phyloP scores from a whole-genome alignment of 768 basidiomycete genomes.

The Tulasnella sp. region DNA sequence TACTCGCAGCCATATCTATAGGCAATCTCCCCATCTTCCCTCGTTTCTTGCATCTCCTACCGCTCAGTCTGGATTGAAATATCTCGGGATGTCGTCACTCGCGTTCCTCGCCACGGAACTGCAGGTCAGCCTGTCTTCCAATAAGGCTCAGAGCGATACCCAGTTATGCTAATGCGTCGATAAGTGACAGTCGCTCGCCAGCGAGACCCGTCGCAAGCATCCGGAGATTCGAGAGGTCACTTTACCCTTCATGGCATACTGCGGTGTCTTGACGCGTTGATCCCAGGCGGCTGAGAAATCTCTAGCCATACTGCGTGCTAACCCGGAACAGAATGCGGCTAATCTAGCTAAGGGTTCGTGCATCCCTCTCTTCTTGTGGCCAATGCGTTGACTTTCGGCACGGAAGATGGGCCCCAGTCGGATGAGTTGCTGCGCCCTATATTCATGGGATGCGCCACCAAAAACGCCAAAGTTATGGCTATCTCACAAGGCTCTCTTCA shows the following conservation, averaged over 20 bases:
- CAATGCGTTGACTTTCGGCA: slow-evolving; percentile 5
- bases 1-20: too few species aligned
- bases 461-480: slow-evolving; percentile 86
- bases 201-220: slow-evolving; percentile 78
- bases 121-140: slow-evolving; percentile 34
- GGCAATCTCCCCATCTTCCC: too few species aligned
- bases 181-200: slow-evolving; percentile 60
- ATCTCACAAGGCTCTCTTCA: slow-evolving; percentile 86
- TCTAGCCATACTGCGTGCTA: slow-evolving; percentile 62
- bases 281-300: slow-evolving; percentile 77
- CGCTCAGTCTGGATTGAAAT: not conserved
- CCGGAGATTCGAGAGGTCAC: slow-evolving; percentile 86
- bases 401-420: slow-evolving; percentile 60
- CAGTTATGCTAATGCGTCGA: not conserved
- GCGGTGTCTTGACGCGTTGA: slow-evolving; percentile 2
- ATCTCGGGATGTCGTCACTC: slow-evolving; percentile 22
- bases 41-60: too few species aligned
- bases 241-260: not conserved
- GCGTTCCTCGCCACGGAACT: slow-evolving; percentile 42
- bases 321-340: slow-evolving; percentile 64
- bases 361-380: slow-evolving; percentile 5
- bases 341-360: slow-evolving; percentile 59
- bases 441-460: slow-evolving; percentile 88
- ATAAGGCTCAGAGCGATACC: not conserved
- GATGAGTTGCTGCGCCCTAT: slow-evolving; percentile 74